phyloP scores from a whole-genome alignment of 345 rosid genomes.

The Hibiscus tridactylites region DNA sequence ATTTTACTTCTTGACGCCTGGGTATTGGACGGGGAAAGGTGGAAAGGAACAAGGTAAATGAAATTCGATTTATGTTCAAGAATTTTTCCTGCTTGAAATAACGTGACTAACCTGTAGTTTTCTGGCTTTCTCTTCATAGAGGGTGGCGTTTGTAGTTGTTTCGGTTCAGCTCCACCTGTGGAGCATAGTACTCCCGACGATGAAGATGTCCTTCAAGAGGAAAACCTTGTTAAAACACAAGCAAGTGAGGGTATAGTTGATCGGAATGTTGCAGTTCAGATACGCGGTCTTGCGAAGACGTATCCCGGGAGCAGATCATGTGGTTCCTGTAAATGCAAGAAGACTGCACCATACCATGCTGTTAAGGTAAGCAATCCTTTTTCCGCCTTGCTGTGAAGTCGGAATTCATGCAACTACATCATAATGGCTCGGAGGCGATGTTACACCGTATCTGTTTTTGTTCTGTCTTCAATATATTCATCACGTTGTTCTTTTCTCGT shows the following conservation, averaged over 20 bases:
- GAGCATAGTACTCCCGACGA: conserved; percentile 62
- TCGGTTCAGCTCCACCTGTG: conserved; percentile 44
- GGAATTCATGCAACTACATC: background rate
- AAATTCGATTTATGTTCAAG: conserved; percentile 2
- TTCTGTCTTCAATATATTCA: background rate
- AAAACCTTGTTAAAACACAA: conserved; percentile 53
- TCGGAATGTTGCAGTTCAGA: conserved; percentile 69
- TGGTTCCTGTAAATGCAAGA: conserved; percentile 66
- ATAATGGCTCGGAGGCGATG: background rate
- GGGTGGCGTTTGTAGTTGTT: conserved; percentile 80
- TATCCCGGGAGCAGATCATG: conserved; percentile 51
- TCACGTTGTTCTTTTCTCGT: background rate
- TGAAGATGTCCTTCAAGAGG: conserved; percentile 83
- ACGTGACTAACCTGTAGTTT: conserved; percentile 6
- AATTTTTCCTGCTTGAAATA: background rate
- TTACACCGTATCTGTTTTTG: background rate
- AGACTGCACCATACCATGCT: conserved; percentile 72
- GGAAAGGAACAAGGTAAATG: conserved; percentile 62
- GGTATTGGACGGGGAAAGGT: conserved; percentile 86
- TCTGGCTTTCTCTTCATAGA: conserved; percentile 33
- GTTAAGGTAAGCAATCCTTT: conserved; percentile 44
- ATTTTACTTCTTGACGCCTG: conserved; percentile 67
- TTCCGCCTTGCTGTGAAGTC: background rate
- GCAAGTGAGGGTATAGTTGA: conserved; percentile 39
- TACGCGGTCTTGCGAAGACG: conserved; percentile 65